These are phyloP conservation scores for Mrakiaceae sp. DNA, from an alignment of 1,284 basidiomycete species.

Conservation along the genomic window DNA sequence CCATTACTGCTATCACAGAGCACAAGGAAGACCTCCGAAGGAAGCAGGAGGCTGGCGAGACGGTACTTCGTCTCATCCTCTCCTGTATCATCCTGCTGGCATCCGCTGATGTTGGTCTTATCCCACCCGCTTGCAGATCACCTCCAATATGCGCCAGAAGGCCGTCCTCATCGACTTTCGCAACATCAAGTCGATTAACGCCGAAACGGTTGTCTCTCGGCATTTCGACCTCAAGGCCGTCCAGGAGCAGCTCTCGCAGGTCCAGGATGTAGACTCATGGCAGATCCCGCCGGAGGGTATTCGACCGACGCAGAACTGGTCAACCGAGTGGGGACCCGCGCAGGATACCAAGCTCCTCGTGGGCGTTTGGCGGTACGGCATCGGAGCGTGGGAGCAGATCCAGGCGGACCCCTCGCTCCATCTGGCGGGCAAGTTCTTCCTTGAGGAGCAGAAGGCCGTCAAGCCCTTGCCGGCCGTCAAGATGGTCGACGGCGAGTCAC, in stretches of 20 bases:
- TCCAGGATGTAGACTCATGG: conserved; percentile 68
- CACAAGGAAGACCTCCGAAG: conserved; percentile 69
- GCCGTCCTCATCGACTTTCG: conserved; percentile 86
- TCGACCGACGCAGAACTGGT: conserved; percentile 90
- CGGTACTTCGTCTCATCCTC: conserved; percentile 37
- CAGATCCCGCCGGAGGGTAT: conserved; percentile 81
- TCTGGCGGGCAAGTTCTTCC: conserved; percentile 87
- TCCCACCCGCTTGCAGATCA: conserved; percentile 29
- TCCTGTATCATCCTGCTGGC: background rate
- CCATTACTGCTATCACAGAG: conserved; percentile 69
- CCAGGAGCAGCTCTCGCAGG: conserved; percentile 37
- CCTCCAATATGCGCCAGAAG: conserved; percentile 45
- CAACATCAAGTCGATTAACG: conserved; percentile 87
- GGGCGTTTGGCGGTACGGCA: conserved; percentile 86
- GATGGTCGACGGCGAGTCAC: conserved; percentile 30
- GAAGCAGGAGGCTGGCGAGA: conserved; percentile 69
- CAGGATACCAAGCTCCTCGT: conserved; percentile 92
- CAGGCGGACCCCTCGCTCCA: conserved; percentile 74
- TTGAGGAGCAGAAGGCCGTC: conserved; percentile 85
- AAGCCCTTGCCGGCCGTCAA: conserved; percentile 33
- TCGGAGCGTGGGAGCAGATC: conserved; percentile 95
- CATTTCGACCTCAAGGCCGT: conserved; percentile 82
- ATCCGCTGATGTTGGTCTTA: background rate
- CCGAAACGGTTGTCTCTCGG: conserved; percentile 87
- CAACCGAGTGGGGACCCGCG: conserved; percentile 81